These are phyloP conservation scores for Artemisia tridentata DNA, from an alignment of 129 eudicot species.

Conservation along the genomic window DNA sequence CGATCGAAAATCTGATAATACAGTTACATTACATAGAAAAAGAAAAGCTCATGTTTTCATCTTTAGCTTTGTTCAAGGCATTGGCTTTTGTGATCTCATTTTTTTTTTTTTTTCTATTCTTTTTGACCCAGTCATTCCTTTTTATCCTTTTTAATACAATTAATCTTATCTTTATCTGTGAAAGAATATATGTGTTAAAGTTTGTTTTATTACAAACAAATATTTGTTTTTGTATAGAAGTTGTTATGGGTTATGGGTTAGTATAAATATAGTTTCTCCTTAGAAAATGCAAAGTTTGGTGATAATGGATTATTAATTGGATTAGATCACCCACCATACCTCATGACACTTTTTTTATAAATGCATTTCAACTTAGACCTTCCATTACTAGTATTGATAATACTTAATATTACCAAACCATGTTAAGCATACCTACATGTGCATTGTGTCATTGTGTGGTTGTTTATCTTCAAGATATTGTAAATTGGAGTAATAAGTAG, in stretches of 20 bases:
- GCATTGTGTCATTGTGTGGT: too few species aligned
- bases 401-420: too few species aligned
- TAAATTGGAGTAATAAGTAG: too few species aligned
- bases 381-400: too few species aligned
- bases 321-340: not conserved
- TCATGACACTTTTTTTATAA: too few species aligned
- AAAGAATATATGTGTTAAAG: not conserved
- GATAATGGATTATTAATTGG: not conserved
- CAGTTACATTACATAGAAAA: not conserved
- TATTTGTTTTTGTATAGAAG: not conserved
- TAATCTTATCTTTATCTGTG: not conserved
- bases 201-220: not conserved
- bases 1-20: too few species aligned
- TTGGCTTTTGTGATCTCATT: constrained; percentile 37
- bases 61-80: constrained; percentile 43
- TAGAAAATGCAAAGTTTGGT: not conserved
- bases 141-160: not conserved
- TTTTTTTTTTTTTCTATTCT: constrained; percentile 6
- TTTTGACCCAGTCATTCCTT: constrained; percentile 46
- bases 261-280: not conserved
- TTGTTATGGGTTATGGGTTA: not conserved
- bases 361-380: too few species aligned
- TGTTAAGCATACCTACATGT: too few species aligned
- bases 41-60: constrained; percentile 29
- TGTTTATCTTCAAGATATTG: too few species aligned